Conservation (phyloP, 192 early-diverging fungal genomes). For the Mortierella hygrophila region DNA sequence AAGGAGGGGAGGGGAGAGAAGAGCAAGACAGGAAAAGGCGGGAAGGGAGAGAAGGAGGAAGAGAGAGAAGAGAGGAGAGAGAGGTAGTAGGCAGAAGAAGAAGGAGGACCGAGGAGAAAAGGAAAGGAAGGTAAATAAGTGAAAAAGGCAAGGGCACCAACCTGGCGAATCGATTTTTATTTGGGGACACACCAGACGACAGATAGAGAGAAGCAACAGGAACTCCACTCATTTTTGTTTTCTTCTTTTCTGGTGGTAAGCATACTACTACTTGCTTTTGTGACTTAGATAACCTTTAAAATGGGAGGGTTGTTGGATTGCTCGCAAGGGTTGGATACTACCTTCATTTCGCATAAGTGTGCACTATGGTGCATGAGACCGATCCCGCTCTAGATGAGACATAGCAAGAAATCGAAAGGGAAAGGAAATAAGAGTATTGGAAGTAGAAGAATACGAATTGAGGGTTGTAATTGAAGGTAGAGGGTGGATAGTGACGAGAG, state of each 20-base stretch:
- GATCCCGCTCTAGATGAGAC: background rate
- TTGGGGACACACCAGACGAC: background rate
- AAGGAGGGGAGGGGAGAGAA: too few species aligned
- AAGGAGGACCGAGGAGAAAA: background rate
- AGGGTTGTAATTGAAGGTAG: too few species aligned
- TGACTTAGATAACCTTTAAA: background rate
- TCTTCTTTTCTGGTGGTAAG: too few species aligned
- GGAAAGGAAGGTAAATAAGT: background rate
- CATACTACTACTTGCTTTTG: background rate
- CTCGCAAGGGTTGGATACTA: too few species aligned
- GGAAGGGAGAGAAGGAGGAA: background rate
- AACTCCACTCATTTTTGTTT: background rate
- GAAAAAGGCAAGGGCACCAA: background rate
- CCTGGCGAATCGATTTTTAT: background rate
- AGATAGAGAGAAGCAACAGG: background rate
- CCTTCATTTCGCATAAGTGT: background rate
- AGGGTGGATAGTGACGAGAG: too few species aligned
- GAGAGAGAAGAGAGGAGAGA: background rate
- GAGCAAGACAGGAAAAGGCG: background rate
- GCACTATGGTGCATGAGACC: background rate
- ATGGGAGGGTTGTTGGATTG: background rate
- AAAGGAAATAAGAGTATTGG: background rate
- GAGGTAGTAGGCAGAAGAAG: background rate
- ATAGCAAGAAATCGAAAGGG: background rate
- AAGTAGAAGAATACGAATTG: too few species aligned